Conservation (phyloP, 139 green algal genomes). For the Parachlorella kessleri region DNA sequence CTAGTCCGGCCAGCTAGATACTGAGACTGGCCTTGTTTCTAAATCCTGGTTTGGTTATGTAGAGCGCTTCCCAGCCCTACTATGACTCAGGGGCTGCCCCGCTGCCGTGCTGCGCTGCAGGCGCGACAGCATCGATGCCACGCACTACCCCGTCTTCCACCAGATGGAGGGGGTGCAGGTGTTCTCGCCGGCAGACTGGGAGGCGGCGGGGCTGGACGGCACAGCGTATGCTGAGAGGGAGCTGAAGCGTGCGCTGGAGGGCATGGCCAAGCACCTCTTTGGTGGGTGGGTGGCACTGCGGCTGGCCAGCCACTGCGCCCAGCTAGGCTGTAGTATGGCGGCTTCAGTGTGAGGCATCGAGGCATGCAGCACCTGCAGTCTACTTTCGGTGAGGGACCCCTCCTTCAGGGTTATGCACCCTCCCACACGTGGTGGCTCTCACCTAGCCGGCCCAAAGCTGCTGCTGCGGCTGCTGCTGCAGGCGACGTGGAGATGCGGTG, state of each 20-base stretch:
- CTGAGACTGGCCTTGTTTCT: no score
- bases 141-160: constrained; percentile 99
- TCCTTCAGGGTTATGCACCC: no score
- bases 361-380: no score
- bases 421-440: no score
- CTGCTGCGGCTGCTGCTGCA: constrained; percentile 8
- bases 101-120: no score
- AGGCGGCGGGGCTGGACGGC: constrained; percentile 53
- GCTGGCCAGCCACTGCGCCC: neutral
- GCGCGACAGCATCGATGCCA: constrained; percentile 96
- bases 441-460: no score
- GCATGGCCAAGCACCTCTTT: constrained; percentile 89
- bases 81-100: no score
- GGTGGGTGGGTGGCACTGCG: constrained; percentile 45
- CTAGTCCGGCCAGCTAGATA: no score
- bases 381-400: no score
- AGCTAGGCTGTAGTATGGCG: constrained; percentile 4
- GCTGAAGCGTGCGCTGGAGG: constrained; percentile 93
- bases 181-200: constrained; percentile 55
- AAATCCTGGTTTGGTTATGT: no score
- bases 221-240: constrained; percentile 55
- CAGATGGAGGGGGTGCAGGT: constrained; percentile 96
- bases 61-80: no score
- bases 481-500: constrained; percentile 84
- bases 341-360: no score